Conservation (phyloP, 2,329 filamentous ascomycete genomes). For the Stemphylium beticola region DNA sequence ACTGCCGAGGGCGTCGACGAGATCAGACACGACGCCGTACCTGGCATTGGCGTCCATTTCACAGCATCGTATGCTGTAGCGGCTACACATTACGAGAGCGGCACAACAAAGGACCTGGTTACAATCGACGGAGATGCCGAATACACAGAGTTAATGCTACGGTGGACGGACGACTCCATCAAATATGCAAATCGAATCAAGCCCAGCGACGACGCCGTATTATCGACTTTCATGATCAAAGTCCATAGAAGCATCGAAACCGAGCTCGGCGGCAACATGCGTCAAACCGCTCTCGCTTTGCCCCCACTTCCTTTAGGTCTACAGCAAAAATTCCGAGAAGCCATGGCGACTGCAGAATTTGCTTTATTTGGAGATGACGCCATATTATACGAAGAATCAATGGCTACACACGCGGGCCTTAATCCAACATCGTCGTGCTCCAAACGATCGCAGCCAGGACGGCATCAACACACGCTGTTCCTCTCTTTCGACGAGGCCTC, state of each 20-base stretch:
- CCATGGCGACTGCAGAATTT: slow-evolving; percentile 23
- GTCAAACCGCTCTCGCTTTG: slow-evolving; percentile 21
- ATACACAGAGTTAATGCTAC: slow-evolving; percentile 32
- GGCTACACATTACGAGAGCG: slow-evolving; percentile 31
- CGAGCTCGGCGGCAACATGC: slow-evolving; percentile 17
- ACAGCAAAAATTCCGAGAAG: slow-evolving; percentile 23
- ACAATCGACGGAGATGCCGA: slow-evolving; percentile 28
- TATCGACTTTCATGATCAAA: slow-evolving; percentile 24
- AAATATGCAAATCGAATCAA: slow-evolving; percentile 14
- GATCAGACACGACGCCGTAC: slow-evolving; percentile 1
- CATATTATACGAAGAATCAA: slow-evolving; percentile 25
- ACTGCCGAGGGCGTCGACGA: background rate
- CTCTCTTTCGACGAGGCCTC: slow-evolving; percentile 35
- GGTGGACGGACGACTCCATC: slow-evolving; percentile 22
- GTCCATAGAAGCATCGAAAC: slow-evolving; percentile 23
- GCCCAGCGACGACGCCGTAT: slow-evolving; percentile 19
- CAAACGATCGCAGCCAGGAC: background rate
- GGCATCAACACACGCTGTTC: slow-evolving; percentile 27
- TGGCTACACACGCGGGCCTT: slow-evolving; percentile 5
- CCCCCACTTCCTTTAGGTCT: slow-evolving; percentile 22
- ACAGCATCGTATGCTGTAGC: slow-evolving; percentile 35
- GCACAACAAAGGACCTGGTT: slow-evolving; percentile 29
- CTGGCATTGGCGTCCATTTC: slow-evolving; percentile 36
- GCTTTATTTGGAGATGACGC: slow-evolving; percentile 6
- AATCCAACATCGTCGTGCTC: slow-evolving; percentile 1